Evolutionary conservation across 371 early-diverging fungal species (phyloP).

Genomic region (Mortierella sp.): DNA sequence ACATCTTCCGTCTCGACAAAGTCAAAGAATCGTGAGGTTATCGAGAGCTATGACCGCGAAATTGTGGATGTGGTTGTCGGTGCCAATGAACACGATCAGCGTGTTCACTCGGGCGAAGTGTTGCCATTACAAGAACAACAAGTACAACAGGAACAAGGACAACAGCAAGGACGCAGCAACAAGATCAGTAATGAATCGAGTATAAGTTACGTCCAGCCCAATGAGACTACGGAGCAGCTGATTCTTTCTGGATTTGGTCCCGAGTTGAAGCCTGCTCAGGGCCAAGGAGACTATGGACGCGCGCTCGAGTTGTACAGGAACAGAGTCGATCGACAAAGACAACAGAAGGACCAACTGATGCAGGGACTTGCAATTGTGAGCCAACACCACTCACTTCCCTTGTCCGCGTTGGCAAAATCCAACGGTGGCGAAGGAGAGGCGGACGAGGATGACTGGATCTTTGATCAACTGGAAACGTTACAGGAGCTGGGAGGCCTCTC

Average conservation of each 20-base stretch:
- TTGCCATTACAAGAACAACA: background rate
- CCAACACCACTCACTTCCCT: background rate
- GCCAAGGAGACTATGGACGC: conserved; percentile 28
- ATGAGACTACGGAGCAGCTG: conserved; percentile 23
- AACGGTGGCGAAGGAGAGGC: background rate
- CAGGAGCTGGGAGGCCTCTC: conserved; percentile 6
- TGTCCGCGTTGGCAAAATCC: background rate
- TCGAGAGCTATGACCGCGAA: conserved; percentile 32
- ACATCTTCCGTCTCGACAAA: conserved; percentile 1
- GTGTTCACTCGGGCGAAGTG: background rate
- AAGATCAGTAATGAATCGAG: too few relatives aligned
- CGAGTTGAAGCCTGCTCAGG: conserved; percentile 24
- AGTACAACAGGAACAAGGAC: background rate
- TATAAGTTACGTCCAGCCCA: conserved; percentile 11
- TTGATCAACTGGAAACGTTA: conserved; percentile 8
- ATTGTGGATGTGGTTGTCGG: conserved; percentile 23
- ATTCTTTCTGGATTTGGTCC: conserved; percentile 44
- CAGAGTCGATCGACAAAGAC: conserved; percentile 34
- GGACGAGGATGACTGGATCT: conserved; percentile 23
- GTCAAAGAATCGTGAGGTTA: conserved; percentile 25
- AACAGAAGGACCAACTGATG: conserved; percentile 23
- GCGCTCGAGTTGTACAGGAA: conserved; percentile 38
- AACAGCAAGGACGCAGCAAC: background rate
- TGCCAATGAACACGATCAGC: conserved; percentile 1
- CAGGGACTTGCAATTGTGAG: conserved; percentile 11